Base-by-base conservation (phyloP, 768 basidiomycete genomes). In the Mycena indigotica region DNA sequence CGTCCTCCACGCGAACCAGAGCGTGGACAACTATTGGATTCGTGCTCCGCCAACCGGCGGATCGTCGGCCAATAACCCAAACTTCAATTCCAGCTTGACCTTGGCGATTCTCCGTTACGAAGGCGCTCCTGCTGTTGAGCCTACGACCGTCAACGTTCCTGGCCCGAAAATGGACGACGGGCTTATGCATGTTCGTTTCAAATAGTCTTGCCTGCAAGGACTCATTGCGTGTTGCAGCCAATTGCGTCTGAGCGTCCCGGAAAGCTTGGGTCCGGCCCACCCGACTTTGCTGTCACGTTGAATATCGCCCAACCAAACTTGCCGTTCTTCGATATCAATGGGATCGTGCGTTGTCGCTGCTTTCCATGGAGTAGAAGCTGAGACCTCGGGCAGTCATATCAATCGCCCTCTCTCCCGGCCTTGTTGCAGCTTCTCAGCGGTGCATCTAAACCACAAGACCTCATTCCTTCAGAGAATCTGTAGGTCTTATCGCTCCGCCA, bases 351-450 rank as follows among this genome's bases (percentile, higher is more conserved):
- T 53, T 25, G 5, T 17, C n/a, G n/a, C n/a, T n/a, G n/a, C n/a
- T n/a, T n/a, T n/a, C n/a, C n/a, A n/a, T n/a, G n/a, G n/a, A n/a
- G n/a, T n/a, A n/a, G n/a, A n/a, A n/a, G n/a, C n/a, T n/a, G n/a
- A n/a, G n/a, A n/a, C n/a, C n/a, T n/a, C n/a, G n/a, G n/a, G 16
- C 23, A 60, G 59, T 53, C 63, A 39, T 81, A 66, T 61, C 46
- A 48, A 0, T 57, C 71, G 1, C 81, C 80, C 2, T 66, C 71
- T 0, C 62, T 75, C 0, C 80, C 81, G 0, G 73, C 78, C 5
- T 72, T 81, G n/a, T 73, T 81, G 50, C 80, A 81, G 48, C 76
- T 82, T 40, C 68, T 81, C 40, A 80, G 73, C 46, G 80, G 80
- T 2, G 73, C 74, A 12, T 66, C 64, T 38, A 68, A 71, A 52